A percentile compares a stretch with the other conserved stretches of the same genome.
Conservation (phyloP, 495 filamentous ascomycete genomes). For the Aspergillus affinis region DNA sequence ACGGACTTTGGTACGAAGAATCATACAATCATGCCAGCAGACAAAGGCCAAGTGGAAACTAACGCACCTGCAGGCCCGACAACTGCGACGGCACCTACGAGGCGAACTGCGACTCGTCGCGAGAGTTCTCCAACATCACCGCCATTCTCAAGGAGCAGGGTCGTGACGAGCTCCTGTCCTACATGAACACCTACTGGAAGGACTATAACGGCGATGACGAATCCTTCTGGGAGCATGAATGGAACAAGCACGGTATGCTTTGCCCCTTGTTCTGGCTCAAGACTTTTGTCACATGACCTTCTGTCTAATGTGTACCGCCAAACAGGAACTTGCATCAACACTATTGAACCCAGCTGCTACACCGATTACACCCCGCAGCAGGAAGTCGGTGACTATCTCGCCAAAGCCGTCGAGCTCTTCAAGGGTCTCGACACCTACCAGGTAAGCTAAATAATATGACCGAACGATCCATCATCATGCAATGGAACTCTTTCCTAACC, state of each 20-base stretch:
- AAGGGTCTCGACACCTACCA: slow-evolving; percentile 60
- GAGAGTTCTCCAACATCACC: slow-evolving; percentile 66
- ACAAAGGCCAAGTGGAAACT: not conserved
- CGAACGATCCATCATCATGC: too few relatives aligned
- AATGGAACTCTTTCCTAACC: too few relatives aligned
- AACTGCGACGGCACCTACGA: slow-evolving; percentile 77
- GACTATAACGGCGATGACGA: slow-evolving; percentile 58
- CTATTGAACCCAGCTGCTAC: slow-evolving; percentile 73
- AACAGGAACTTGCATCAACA: slow-evolving; percentile 52
- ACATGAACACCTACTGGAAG: slow-evolving; percentile 76
- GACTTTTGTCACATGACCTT: not conserved
- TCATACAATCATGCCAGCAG: not conserved
- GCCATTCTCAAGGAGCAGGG: slow-evolving; percentile 57
- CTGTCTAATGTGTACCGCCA: not conserved
- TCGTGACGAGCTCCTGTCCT: slow-evolving; percentile 56
- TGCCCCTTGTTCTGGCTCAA: not conserved
- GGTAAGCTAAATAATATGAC: slow-evolving; percentile 27
- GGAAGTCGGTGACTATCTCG: slow-evolving; percentile 60
- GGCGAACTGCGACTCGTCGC: slow-evolving; percentile 61
- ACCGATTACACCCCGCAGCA: slow-evolving; percentile 55
- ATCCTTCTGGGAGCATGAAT: slow-evolving; percentile 77
- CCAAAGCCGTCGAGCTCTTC: slow-evolving; percentile 59
- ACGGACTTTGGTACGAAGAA: slow-evolving; percentile 64
- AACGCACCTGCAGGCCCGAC: slow-evolving; percentile 56
- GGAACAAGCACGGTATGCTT: slow-evolving; percentile 66